Percentiles rank a stretch among this genome's conserved stretches.
These are phyloP conservation scores for Evansstolkia leycettana DNA, from an alignment of 495 filamentous ascomycete genomes.

Conservation along the genomic window DNA sequence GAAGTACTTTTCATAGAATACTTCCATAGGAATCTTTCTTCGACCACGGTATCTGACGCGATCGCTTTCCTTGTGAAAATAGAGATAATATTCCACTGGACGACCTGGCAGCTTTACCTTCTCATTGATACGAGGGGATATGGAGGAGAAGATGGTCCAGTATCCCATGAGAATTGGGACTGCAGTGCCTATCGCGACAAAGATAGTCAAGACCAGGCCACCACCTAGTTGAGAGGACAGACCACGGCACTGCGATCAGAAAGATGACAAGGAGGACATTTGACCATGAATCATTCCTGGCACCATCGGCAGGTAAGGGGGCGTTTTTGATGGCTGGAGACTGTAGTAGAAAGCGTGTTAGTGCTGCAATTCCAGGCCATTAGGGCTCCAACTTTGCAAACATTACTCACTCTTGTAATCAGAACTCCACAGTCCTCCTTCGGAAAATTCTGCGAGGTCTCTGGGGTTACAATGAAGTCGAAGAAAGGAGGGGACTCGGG, in stretches of 20 bases:
- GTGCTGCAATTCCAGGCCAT: no score
- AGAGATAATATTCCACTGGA: constrained; percentile 50
- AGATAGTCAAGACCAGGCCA: constrained; percentile 42
- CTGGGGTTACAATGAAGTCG: no score
- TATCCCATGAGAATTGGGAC: constrained; percentile 45
- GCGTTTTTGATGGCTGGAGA: constrained; percentile 54
- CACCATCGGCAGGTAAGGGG: constrained; percentile 47
- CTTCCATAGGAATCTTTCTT: constrained; percentile 54
- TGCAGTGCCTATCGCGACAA: constrained; percentile 41
- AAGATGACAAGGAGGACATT: constrained; percentile 40
- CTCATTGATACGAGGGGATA: constrained; percentile 49
- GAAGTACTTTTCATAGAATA: constrained; percentile 59
- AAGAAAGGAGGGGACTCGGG: no score
- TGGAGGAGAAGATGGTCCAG: constrained; percentile 44
- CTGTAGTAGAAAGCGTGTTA: constrained; percentile 21
- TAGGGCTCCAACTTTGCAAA: no score
- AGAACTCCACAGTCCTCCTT: no score
- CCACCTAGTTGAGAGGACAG: constrained; percentile 39
- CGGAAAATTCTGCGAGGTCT: no score
- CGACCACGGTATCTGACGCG: constrained; percentile 43
- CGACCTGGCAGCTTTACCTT: constrained; percentile 48
- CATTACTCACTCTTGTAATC: no score
- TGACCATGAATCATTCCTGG: constrained; percentile 43
- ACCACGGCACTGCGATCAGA: constrained; percentile 36
- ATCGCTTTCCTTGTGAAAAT: constrained; percentile 46